Evolutionary conservation across 768 basidiomycete genomes (phyloP), one percentile per base, ranked within the genome.

Genomic region (Naganishia onofrii): DNA sequence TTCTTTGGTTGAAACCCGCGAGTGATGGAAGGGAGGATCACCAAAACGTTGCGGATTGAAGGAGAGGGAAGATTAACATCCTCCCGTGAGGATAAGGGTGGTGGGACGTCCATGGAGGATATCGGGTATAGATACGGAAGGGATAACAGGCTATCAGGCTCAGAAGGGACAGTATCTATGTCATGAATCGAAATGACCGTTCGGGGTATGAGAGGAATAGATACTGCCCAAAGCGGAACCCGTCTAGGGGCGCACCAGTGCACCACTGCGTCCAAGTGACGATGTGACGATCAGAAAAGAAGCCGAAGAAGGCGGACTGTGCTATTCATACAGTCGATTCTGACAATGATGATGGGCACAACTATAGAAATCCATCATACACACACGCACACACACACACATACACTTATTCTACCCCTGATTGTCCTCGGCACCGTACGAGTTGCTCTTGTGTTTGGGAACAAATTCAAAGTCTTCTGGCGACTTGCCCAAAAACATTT

Each of bases 361-460:
- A 15, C 42, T 8, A 42, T n/a, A 51, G n/a, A 26, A 51, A 51
- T 23, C n/a, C n/a, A 51, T 23, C 2, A 26, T 26, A 17, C 53
- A 44, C 53, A 26, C 23, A n/a, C n/a, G n/a, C n/a, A n/a, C n/a
- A n/a, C n/a, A n/a, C n/a, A n/a, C n/a, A n/a, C n/a, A n/a, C n/a
- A n/a, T n/a, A n/a, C n/a, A n/a, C n/a, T n/a, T n/a, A n/a, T 7
- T 2, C 48, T 67, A 67, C 51, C 67, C 48, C 69, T 32, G 54
- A 71, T 70, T 80, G 19, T 79, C 80, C 70, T 81, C 76, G 23
- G 76, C 79, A 68, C 77, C 79, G 72, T 82, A 81, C 28, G 81
- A 73, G 78, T 96, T 97, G 72, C 91, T 93, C 82, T 92, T 94
- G 82, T 98, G 94, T 81, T 96, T 98, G 1, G 94, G 93, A 17